These are phyloP conservation scores for Candida gorgasii DNA, from an alignment of 805 yeast species.

Conservation along the genomic window DNA sequence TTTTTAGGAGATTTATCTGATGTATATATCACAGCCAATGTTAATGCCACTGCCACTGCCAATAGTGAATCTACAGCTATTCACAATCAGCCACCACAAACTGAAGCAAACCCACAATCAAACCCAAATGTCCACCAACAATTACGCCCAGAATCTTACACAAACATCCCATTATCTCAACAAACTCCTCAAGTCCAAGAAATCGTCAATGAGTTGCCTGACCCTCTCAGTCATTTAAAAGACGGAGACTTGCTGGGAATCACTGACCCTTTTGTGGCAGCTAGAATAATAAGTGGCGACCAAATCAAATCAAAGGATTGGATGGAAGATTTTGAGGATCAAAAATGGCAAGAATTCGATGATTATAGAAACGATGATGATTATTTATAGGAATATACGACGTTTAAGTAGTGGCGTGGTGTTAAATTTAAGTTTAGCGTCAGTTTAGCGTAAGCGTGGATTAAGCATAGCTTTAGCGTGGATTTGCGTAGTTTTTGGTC, in stretches of 20 bases:
- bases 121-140: background rate
- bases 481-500: no score
- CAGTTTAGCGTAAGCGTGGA: no score
- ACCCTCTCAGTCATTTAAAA: conserved; percentile 43
- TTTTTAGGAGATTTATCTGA: no score
- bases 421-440: no score
- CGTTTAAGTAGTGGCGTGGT: no score
- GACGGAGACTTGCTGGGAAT: conserved; percentile 38
- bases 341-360: conserved; percentile 39
- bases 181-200: background rate
- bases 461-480: no score
- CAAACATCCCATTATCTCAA: conserved; percentile 3
- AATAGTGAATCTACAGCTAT: background rate
- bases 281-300: conserved; percentile 41
- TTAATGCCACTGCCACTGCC: no score
- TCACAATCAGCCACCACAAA: no score
- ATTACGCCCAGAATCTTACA: conserved; percentile 12
- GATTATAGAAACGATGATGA: conserved; percentile 46
- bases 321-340: conserved; percentile 33
- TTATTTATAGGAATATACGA: conserved; percentile 6
- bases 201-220: conserved; percentile 25
- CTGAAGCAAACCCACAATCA: background rate
- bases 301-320: conserved; percentile 36
- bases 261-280: conserved; percentile 38
- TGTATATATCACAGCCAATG: no score